Percentiles rank a stretch among this genome's conserved stretches.
phyloP scores from a whole-genome alignment of 1,139 yeast genomes.

The Eremothecium sinecaudum region DNA sequence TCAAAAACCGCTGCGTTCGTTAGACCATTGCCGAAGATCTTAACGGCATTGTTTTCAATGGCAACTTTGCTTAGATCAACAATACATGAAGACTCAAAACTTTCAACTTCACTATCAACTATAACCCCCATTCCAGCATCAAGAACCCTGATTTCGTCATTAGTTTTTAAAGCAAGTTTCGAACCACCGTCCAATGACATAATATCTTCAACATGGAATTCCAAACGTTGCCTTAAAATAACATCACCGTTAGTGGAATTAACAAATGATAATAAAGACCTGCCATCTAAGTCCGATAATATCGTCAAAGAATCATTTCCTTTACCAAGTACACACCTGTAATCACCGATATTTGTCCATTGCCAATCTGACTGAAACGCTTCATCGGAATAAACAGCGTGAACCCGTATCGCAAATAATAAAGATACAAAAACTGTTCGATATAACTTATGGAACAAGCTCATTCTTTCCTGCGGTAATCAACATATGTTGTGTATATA shows the following conservation, averaged over 20 bases:
- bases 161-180: slow-evolving; percentile 10
- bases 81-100: slow-evolving; percentile 6
- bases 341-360: slow-evolving; percentile 23
- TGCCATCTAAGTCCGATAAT: slow-evolving; percentile 17
- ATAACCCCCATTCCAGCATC: slow-evolving; percentile 14
- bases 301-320: slow-evolving; percentile 14
- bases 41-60: slow-evolving; percentile 11
- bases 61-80: slow-evolving; percentile 14
- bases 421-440: no score
- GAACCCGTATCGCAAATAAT: no score
- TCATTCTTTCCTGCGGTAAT: no score
- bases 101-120: not conserved
- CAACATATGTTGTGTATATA: no score
- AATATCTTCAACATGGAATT: slow-evolving; percentile 12
- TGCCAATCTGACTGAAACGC: slow-evolving; percentile 32
- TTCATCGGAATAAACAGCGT: slow-evolving; percentile 30
- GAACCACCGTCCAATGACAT: slow-evolving; percentile 11
- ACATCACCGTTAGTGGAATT: slow-evolving; percentile 20
- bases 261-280: slow-evolving; percentile 20
- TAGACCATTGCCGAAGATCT: not conserved
- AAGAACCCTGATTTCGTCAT: slow-evolving; percentile 6
- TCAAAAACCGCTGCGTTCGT: slow-evolving; percentile 9
- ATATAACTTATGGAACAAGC: no score
- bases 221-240: slow-evolving; percentile 18
- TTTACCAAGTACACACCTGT: slow-evolving; percentile 18